Evolutionary conservation across 2,329 filamentous ascomycete genomes (phyloP), one percentile per base, ranked within the genome.

Genomic region (Sporothrix dimorphospora): DNA sequence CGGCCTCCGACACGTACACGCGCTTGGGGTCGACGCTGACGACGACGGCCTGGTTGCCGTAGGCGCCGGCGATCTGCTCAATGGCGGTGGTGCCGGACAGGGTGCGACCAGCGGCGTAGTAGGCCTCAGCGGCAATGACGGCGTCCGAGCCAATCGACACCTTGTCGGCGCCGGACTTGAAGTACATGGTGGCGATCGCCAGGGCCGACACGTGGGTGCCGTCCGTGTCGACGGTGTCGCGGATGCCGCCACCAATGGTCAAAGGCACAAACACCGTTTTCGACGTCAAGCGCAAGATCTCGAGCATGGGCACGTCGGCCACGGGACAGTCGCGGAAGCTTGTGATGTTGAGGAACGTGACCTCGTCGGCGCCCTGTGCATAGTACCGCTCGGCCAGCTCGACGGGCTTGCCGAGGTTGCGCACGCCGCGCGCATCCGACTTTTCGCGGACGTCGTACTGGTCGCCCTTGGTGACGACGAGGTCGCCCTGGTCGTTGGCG

Each of bases 381-480:
- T 98, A 99, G 85, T 99, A 99, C 78, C 89, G 90, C 81, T 89
- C 90, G 9, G 96, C 96, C 88, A 99, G 92, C 75, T 97, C 94
- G 66, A 99, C 94, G 1, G 96, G 96, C 82, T 99, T 99, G 75
- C 96, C 96, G 3, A 99, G 87, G 81, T 99, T 99, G 75, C 96
- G 90, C 47, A 99, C 94, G 76, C 88, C 84, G 71, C 88, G 85
- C 72, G 85, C 85, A 16, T 83, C 85, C 27, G 85, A 85, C 82
- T 98, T 98, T 79, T 98, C 96, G 42, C 96, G 92, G 7, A 99
- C 96, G 78, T 99, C 96, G 83, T 99, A 99, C 81, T 98, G 95
- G 82, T 99, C 96, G 72, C 96, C 96, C 82, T 99, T 99, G 16
- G 96, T 99, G 49, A 99, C 96, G 0, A 99, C 96, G 11, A 99